Evolutionary conservation across 2,329 filamentous ascomycete genomes (phyloP), one percentile per base, ranked within the genome.

Genomic region (Helicocarpus griseus): DNA sequence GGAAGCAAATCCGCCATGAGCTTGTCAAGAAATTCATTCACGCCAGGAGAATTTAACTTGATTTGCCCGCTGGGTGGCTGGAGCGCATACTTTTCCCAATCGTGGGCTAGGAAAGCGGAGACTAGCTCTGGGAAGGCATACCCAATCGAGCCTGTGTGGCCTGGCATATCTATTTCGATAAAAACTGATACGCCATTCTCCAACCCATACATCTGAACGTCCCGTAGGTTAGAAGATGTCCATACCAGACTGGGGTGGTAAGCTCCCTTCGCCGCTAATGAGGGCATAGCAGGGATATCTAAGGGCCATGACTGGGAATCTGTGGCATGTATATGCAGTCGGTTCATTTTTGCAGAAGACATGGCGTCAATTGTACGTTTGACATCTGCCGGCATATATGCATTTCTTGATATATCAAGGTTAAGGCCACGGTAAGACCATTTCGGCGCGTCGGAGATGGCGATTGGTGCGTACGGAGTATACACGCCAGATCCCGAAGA

Each of bases 341-440:
- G 65, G 54, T 75, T 76, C 60, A 76, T 63, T 61, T 76, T 76
- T 48, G 71, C 71, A 24, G 75, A 66, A 7, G 72, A 64, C 63
- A 76, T 69, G 85, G 82, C 85, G 62, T 94, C 86, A 57, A 95
- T 86, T 49, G 83, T 87, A 48, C 82, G 81, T 61, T 83, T 76
- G 58, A 95, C 83, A 60, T 86, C 80, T 3, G 73, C 65, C 22
- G 87, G 71, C 1, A 80, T 76, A 67, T 85, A 87, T 70, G 77
- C 93, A 61, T 82, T 84, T 53, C 89, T 77, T 2, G 86, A 77
- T 39, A 88, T 81, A 62, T 95, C 89, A 59, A 95, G 73, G 60
- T 93, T 83, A 49, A 95, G 68, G 11, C 89, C 89, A 41, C 89
- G 83, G 67, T 94, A 86, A 13, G 76, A 68, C 67, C 87, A 95